Conservation (phyloP, 2,329 filamentous ascomycete species). For the Fusarium sp. region DNA sequence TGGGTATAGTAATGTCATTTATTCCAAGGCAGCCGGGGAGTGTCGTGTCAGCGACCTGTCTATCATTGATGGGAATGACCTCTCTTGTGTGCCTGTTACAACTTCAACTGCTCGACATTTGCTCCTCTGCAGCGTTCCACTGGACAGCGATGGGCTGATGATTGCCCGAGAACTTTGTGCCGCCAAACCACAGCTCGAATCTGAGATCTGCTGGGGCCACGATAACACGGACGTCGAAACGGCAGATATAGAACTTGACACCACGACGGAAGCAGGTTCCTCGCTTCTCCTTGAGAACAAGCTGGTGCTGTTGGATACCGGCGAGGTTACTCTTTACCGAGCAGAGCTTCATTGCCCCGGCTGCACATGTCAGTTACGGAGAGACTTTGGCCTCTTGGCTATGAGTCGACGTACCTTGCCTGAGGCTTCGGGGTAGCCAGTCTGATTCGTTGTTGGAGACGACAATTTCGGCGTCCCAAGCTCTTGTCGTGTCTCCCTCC, state of each 20-base stretch:
- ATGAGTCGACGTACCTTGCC: conserved; percentile 45
- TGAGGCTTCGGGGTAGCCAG: conserved; percentile 52
- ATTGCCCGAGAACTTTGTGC: conserved; percentile 33
- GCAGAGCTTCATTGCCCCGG: conserved; percentile 53
- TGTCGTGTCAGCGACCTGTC: background rate
- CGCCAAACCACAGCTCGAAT: conserved; percentile 56
- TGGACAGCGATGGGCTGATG: conserved; percentile 36
- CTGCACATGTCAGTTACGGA: conserved; percentile 31
- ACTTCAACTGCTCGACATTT: background rate
- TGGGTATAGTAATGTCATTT: conserved; percentile 26
- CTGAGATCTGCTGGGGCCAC: conserved; percentile 65
- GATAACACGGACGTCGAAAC: conserved; percentile 64
- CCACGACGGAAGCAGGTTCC: conserved; percentile 50
- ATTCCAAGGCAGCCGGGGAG: conserved; percentile 11
- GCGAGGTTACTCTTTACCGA: conserved; percentile 54
- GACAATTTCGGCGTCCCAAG: conserved; percentile 54
- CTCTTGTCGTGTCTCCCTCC: conserved; percentile 47
- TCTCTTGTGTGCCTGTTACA: background rate
- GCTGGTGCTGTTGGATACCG: conserved; percentile 52
- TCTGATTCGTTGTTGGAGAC: conserved; percentile 53
- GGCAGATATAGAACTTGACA: conserved; percentile 54
- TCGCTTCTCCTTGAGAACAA: conserved; percentile 52
- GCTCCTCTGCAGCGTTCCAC: conserved; percentile 20
- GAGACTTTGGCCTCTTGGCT: background rate
- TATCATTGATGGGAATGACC: background rate